Conservation (phyloP, 805 yeast species). For the Candida chilensis region DNA sequence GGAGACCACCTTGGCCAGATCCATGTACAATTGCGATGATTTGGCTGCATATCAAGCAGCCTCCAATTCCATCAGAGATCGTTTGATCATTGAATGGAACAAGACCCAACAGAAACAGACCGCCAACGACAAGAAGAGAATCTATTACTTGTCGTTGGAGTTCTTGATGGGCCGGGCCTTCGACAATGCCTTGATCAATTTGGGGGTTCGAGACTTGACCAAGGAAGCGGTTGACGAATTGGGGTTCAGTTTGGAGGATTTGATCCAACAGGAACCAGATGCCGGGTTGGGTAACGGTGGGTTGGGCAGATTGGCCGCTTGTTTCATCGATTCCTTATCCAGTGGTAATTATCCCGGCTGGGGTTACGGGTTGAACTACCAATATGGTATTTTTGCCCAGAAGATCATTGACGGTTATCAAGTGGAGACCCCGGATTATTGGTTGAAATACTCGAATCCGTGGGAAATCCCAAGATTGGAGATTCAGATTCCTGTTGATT, state of each 20-base stretch:
- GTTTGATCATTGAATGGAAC: slow-evolving; percentile 81
- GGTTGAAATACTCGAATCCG: slow-evolving; percentile 84
- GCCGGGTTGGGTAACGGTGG: slow-evolving; percentile 97
- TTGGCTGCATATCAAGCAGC: slow-evolving; percentile 91
- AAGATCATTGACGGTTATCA: slow-evolving; percentile 87
- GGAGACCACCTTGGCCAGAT: slow-evolving; percentile 86
- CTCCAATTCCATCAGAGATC: slow-evolving; percentile 70
- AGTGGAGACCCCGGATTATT: slow-evolving; percentile 90
- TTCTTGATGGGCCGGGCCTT: slow-evolving; percentile 92
- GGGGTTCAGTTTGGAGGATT: slow-evolving; percentile 84
- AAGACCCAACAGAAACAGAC: slow-evolving; percentile 89
- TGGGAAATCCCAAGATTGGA: slow-evolving; percentile 90
- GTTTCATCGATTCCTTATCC: slow-evolving; percentile 83
- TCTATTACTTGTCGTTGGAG: slow-evolving; percentile 81
- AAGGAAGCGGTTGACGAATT: slow-evolving; percentile 41
- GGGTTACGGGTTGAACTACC: slow-evolving; percentile 93
- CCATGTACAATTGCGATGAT: slow-evolving; percentile 85
- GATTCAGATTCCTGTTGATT: slow-evolving; percentile 83
- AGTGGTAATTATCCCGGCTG: slow-evolving; percentile 87
- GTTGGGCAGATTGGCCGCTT: slow-evolving; percentile 88
- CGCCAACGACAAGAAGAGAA: slow-evolving; percentile 71
- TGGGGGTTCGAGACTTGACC: slow-evolving; percentile 56
- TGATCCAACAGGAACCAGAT: slow-evolving; percentile 81
- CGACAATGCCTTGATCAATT: slow-evolving; percentile 87
- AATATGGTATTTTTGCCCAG: slow-evolving; percentile 90